Evolutionary conservation across 1,139 yeast genomes (phyloP).

Genomic region (Nadsonia starkeyi-henricii): DNA sequence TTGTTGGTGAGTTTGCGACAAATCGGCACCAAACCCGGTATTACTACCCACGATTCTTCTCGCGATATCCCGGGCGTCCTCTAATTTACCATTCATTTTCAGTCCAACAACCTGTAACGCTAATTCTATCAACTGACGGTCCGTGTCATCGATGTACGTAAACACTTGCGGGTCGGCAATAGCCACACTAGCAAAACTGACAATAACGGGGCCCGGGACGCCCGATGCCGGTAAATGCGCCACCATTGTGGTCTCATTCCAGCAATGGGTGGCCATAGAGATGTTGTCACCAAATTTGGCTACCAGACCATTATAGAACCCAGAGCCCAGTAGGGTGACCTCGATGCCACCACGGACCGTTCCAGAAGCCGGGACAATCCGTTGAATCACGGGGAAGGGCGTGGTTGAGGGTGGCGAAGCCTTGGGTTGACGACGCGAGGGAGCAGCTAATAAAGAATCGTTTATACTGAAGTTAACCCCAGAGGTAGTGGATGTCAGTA

Average conservation of each 20-base stretch:
- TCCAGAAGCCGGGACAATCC: constrained; percentile 90
- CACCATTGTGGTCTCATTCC: constrained; percentile 90
- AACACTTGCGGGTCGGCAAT: constrained; percentile 41
- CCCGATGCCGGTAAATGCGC: constrained; percentile 87
- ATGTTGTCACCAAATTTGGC: constrained; percentile 78
- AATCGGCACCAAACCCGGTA: constrained; percentile 4
- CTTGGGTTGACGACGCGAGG: too few species aligned
- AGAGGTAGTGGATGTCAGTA: too few species aligned
- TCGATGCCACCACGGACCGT: constrained; percentile 93
- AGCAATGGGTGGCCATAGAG: constrained; percentile 83
- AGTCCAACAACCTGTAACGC: constrained; percentile 90
- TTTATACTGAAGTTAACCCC: too few species aligned
- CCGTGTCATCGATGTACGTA: constrained; percentile 87
- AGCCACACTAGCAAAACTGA: constrained; percentile 42
- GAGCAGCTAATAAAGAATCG: too few species aligned
- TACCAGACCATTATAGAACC: constrained; percentile 66
- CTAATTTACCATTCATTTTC: constrained; percentile 87
- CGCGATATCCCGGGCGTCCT: constrained; percentile 85
- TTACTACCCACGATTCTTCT: constrained; percentile 47
- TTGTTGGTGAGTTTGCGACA: constrained; percentile 7
- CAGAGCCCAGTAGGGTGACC: constrained; percentile 74
- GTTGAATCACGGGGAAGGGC: constrained; percentile 38
- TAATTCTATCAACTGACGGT: constrained; percentile 77
- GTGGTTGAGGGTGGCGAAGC: not conserved
- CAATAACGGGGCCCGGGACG: constrained; percentile 82